phyloP scores from a whole-genome alignment of 2,329 filamentous ascomycete genomes.

The Stromatinia cepivora region DNA sequence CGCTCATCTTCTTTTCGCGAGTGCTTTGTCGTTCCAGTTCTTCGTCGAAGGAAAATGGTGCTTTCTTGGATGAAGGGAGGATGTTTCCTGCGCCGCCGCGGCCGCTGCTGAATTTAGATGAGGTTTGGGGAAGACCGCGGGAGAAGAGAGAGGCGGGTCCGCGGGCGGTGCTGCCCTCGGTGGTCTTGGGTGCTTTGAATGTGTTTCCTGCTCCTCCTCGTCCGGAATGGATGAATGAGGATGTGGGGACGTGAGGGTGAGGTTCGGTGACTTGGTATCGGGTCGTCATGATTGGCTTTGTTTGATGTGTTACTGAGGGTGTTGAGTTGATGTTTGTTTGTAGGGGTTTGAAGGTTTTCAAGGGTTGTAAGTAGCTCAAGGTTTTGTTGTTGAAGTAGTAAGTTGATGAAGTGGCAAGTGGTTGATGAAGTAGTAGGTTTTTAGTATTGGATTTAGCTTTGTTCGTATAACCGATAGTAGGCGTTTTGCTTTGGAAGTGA shows the following conservation, averaged over 20 bases:
- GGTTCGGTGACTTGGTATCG: slow-evolving; percentile 39
- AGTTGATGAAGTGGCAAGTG: background rate
- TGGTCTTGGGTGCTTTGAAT: slow-evolving; percentile 38
- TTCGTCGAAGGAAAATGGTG: slow-evolving; percentile 41
- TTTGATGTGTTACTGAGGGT: background rate
- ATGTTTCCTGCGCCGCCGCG: slow-evolving; percentile 42
- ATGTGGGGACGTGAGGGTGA: slow-evolving; percentile 37
- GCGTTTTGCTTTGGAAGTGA: background rate
- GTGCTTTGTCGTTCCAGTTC: slow-evolving; percentile 38
- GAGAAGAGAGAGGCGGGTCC: slow-evolving; percentile 39
- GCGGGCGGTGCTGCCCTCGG: slow-evolving; percentile 30
- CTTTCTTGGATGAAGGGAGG: slow-evolving; percentile 33
- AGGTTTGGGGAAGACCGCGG: slow-evolving; percentile 33
- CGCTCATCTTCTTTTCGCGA: slow-evolving; percentile 35
- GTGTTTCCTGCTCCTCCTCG: slow-evolving; percentile 41
- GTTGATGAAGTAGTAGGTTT: background rate
- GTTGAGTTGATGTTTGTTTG: background rate
- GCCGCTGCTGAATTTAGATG: slow-evolving; percentile 36
- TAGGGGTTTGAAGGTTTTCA: background rate
- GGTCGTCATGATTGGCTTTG: slow-evolving; percentile 27
- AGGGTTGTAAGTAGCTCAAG: no score
- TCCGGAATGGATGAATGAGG: slow-evolving; percentile 36
- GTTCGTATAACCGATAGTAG: background rate
- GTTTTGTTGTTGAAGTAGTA: background rate
- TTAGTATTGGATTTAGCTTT: background rate